These are phyloP conservation scores for Lasiosphaeria ovina DNA, from an alignment of 495 filamentous ascomycete species.

Conservation along the genomic window DNA sequence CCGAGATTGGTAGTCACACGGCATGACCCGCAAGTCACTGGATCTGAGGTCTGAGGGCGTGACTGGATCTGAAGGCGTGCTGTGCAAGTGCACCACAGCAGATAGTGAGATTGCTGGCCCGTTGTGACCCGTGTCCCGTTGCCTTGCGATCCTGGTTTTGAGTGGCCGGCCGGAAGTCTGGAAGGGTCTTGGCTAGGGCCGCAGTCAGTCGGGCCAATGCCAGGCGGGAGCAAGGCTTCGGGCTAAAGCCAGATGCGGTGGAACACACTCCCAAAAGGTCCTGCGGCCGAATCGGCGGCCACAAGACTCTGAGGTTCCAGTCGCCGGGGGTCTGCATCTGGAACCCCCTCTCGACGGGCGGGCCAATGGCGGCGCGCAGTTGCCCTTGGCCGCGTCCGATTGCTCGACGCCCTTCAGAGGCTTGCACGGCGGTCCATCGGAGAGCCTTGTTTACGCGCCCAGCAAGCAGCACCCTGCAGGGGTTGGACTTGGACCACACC, in stretches of 20 bases:
- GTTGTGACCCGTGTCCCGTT: conserved; percentile 11
- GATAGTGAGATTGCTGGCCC: too few relatives aligned
- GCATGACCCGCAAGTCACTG: conserved; percentile 42
- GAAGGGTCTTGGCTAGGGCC: conserved; percentile 1
- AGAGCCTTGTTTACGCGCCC: conserved; percentile 52
- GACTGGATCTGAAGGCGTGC: conserved; percentile 20
- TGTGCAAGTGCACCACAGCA: conserved; percentile 36
- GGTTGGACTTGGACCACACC: conserved; percentile 31
- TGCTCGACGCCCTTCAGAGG: conserved; percentile 40
- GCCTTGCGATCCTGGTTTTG: conserved; percentile 7
- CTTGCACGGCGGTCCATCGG: conserved; percentile 39
- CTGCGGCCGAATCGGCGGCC: conserved; percentile 42
- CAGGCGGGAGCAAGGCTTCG: conserved; percentile 25
- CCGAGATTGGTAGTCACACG: conserved; percentile 27
- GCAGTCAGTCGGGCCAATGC: conserved; percentile 29
- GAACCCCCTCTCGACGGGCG: conserved; percentile 13
- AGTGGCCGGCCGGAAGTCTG: conserved; percentile 1
- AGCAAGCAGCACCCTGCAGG: conserved; percentile 36
- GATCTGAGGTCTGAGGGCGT: conserved; percentile 28
- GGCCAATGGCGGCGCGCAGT: conserved; percentile 41
- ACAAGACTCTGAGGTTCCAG: conserved; percentile 13
- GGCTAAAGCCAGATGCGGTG: conserved; percentile 33
- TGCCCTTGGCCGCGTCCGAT: conserved; percentile 40
- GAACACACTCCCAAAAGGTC: conserved; percentile 33
- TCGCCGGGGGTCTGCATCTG: conserved; percentile 25